Base-by-base conservation (phyloP, 768 basidiomycete genomes). In the Xerocomellus amylosporus region DNA sequence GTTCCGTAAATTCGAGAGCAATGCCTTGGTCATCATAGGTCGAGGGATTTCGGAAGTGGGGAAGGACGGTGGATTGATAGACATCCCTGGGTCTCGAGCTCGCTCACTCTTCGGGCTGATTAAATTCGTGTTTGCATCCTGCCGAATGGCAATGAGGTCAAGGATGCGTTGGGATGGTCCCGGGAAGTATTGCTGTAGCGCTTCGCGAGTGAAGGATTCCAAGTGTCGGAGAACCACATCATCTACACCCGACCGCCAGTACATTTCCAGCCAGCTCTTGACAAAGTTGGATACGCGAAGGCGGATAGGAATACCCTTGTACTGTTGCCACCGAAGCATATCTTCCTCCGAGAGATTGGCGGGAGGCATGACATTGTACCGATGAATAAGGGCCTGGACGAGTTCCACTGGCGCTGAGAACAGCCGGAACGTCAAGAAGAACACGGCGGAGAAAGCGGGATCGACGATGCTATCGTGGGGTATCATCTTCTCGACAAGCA, bases 401-500 rank as follows among this genome's bases (percentile, higher is more conserved):
- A 99, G 81, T 46, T 90, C 85, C 8, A 73, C 49, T 2, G 97
- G 90, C 0, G 87, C 82, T 2, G 89, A 84, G 73, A 97, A 98
- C 51, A 98, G 74, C 30, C 96, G 85, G 79, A 98, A 99, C 0
- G 95, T 98, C 63, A 95, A 78, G 78, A 95, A 95, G 76, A 99
- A 98, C 30, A 94, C 88, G 5, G 87, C 83, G 14, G 87, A 81
- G 69, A 98, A 95, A 0, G 86, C 83, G 17, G 89, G 77, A 64
- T 98, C 95, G 51, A 93, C 92, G 41, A 94, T 82, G 54, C 85
- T 86, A 65, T 93, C 93, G 66, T 97, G 92, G 5, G 95, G 93
- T 19, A 96, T 96, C 87, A 98, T 89, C 74, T 93, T 94, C 74
- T 96, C 94, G n/a, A 98, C 88, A 40, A 99, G 77, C 2, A 87